Conservation (phyloP, 228 moss, liverwort and hornwort genomes). For the Sphagnum fallax region DNA sequence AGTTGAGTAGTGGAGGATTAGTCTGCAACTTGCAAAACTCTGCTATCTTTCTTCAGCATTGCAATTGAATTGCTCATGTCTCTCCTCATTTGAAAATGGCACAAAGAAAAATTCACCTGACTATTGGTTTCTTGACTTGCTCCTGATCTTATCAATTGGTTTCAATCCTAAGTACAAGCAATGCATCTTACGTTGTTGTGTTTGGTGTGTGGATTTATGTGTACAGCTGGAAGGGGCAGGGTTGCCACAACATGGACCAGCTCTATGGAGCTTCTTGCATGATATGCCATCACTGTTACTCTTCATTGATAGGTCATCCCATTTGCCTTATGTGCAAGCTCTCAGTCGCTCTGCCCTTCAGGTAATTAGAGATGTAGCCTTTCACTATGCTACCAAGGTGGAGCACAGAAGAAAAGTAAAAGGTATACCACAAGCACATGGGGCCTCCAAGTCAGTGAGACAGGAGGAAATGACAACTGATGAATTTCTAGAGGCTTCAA, state of each 20-base stretch:
- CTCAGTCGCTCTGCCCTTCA: slow-evolving; percentile 20
- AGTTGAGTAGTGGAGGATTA: too few species aligned
- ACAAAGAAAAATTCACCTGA: too few species aligned
- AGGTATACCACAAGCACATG: background rate
- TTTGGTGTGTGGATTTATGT: background rate
- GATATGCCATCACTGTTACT: slow-evolving; percentile 31
- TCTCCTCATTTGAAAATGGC: too few species aligned
- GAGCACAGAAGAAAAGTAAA: background rate
- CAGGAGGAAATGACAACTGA: slow-evolving; percentile 3
- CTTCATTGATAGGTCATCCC: slow-evolving; percentile 33
- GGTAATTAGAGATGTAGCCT: slow-evolving; percentile 15
- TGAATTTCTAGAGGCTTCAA: slow-evolving; percentile 6
- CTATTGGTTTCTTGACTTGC: too few species aligned
- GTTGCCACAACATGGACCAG: slow-evolving; percentile 10
- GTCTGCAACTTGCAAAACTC: too few species aligned
- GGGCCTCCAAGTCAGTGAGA: background rate
- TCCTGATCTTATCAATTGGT: too few species aligned
- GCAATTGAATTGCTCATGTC: too few species aligned
- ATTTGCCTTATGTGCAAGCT: slow-evolving; percentile 14
- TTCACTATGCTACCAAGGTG: slow-evolving; percentile 12
- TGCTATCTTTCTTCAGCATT: too few species aligned
- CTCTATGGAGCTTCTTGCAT: slow-evolving; percentile 19
- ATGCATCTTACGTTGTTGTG: too few species aligned
- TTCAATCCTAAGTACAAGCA: too few species aligned
- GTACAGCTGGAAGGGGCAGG: slow-evolving; percentile 33